Conservation (phyloP, 192 early-diverging fungal genomes). For the Gonapodya prolifera region DNA sequence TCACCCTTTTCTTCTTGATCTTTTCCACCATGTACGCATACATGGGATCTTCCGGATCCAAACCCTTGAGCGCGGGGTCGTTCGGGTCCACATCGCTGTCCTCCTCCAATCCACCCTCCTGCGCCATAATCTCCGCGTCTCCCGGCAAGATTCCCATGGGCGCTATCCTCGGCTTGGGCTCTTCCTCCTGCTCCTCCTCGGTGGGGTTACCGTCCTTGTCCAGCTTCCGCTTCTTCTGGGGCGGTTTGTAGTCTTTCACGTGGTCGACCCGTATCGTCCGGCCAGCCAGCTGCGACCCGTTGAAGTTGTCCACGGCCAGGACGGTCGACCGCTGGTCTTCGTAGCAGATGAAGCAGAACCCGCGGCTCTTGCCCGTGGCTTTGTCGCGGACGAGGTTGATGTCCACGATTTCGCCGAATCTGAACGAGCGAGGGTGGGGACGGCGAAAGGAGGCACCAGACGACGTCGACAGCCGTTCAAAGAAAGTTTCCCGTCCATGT, state of each 20-base stretch:
- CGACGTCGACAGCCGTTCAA: background rate
- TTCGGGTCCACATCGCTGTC: conserved; percentile 19
- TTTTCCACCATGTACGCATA: conserved; percentile 52
- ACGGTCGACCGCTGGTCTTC: conserved; percentile 84
- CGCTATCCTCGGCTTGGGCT: conserved; percentile 4
- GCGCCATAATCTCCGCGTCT: background rate
- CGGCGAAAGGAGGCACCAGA: background rate
- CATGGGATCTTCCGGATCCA: conserved; percentile 65
- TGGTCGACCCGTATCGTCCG: conserved; percentile 66
- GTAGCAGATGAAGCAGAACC: conserved; percentile 81
- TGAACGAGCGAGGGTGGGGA: conserved; percentile 9
- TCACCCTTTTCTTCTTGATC: conserved; percentile 32
- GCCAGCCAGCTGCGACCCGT: conserved; percentile 48
- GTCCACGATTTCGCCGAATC: conserved; percentile 82
- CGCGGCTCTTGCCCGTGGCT: conserved; percentile 72
- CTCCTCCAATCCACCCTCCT: conserved; percentile 15
- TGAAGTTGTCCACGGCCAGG: conserved; percentile 91
- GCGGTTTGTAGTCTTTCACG: conserved; percentile 46
- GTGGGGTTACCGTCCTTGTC: conserved; percentile 9
- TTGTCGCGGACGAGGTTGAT: conserved; percentile 78
- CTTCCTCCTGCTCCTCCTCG: conserved; percentile 27
- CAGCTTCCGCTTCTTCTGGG: conserved; percentile 46
- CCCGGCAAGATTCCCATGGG: conserved; percentile 6
- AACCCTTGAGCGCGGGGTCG: conserved; percentile 34
- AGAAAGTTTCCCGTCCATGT: background rate